phyloP scores from a whole-genome alignment of 768 basidiomycete species.

The Suillus fuscotomentosus region DNA sequence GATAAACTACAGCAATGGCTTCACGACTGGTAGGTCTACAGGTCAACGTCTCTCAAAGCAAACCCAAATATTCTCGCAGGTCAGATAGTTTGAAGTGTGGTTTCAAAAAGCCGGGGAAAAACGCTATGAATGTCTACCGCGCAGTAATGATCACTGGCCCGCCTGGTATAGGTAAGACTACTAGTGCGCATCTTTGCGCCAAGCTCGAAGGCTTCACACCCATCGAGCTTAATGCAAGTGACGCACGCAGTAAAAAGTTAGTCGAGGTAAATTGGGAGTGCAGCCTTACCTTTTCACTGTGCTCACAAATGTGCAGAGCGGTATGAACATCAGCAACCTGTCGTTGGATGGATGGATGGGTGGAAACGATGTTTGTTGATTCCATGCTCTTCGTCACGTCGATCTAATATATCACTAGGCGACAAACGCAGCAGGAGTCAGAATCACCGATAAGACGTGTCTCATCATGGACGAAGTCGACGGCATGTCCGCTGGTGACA shows the following conservation, averaged over 20 bases:
- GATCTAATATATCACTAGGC: constrained; percentile 29
- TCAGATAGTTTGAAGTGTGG: constrained; percentile 62
- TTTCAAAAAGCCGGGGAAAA: constrained; percentile 96
- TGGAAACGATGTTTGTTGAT: constrained; percentile 45
- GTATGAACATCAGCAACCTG: constrained; percentile 86
- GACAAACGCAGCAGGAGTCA: constrained; percentile 67
- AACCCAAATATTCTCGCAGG: constrained; percentile 43
- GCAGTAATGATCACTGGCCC: constrained; percentile 90
- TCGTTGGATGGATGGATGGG: constrained; percentile 86
- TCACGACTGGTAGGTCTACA: constrained; percentile 71
- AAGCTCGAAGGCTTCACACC: constrained; percentile 89
- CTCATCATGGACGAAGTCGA: constrained; percentile 99
- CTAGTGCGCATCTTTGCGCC: constrained; percentile 90
- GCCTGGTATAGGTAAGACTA: constrained; percentile 98
- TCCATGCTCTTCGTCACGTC: not conserved
- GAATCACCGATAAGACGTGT: constrained; percentile 77
- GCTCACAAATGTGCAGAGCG: constrained; percentile 48
- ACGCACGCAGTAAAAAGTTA: constrained; percentile 93
- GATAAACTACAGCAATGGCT: constrained; percentile 91
- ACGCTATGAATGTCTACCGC: constrained; percentile 80
- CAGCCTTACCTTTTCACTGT: not conserved
- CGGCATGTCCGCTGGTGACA: constrained; percentile 97
- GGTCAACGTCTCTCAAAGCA: not conserved
- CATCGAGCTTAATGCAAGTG: constrained; percentile 96
- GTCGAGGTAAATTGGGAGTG: constrained; percentile 66